Percentiles rank a stretch among this genome's conserved stretches.
Conservation (phyloP, 1,284 basidiomycete species). For the Golubevia sp. region DNA sequence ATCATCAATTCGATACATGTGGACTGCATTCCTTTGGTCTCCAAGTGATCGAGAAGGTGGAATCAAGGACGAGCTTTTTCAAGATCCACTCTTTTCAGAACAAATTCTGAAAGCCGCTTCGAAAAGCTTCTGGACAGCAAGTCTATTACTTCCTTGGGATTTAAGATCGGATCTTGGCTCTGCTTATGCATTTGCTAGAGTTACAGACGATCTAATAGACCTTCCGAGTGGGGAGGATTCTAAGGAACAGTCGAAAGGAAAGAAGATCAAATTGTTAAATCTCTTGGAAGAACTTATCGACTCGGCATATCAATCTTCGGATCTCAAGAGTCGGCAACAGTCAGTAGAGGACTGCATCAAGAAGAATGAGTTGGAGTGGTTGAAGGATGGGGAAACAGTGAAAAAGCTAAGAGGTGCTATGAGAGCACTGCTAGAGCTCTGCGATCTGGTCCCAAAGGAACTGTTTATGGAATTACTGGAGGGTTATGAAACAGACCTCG, state of each 20-base stretch:
- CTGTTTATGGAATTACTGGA: slow-evolving; percentile 46
- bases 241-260: slow-evolving; percentile 10
- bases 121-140: slow-evolving; percentile 39
- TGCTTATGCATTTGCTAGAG: slow-evolving; percentile 47
- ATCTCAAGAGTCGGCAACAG: background rate
- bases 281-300: slow-evolving; percentile 15
- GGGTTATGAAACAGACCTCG: slow-evolving; percentile 34
- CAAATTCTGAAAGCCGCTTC: slow-evolving; percentile 26
- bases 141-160: slow-evolving; percentile 44
- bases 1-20: slow-evolving; percentile 23
- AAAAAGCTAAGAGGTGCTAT: background rate
- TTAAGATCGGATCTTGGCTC: slow-evolving; percentile 40
- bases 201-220: slow-evolving; percentile 44
- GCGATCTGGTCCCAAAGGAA: slow-evolving; percentile 25
- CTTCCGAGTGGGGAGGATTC: slow-evolving; percentile 11
- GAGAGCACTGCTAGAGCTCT: slow-evolving; percentile 21
- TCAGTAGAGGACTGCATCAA: too few relatives aligned
- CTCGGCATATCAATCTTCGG: slow-evolving; percentile 13
- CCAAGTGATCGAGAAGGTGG: slow-evolving; percentile 6
- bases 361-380: too few relatives aligned
- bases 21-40: slow-evolving; percentile 23
- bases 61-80: slow-evolving; percentile 10
- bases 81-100: slow-evolving; percentile 17
- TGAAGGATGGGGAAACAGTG: background rate
- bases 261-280: slow-evolving; percentile 18